These are phyloP conservation scores for Hypoxylon crocopeplum DNA, from an alignment of 495 filamentous ascomycete species.

Conservation along the genomic window DNA sequence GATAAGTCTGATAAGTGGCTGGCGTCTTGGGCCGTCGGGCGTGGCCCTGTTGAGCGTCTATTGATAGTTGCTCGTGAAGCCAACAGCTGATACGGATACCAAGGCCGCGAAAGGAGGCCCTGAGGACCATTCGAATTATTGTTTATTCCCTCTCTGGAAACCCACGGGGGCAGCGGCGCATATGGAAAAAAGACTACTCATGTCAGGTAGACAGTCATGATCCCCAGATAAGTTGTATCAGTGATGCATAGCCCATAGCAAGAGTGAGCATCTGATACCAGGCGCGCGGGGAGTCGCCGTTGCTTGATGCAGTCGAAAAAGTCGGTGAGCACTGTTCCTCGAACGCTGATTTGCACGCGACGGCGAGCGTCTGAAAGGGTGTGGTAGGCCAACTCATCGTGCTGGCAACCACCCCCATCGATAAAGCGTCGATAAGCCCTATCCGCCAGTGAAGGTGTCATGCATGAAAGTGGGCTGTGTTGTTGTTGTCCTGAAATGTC, in stretches of 20 bases:
- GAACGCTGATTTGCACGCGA: constrained; percentile 35
- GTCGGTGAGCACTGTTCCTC: constrained; percentile 31
- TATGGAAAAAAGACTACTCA: constrained; percentile 1
- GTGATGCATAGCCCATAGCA: constrained; percentile 4
- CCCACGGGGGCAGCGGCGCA: too few relatives aligned
- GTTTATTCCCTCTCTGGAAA: constrained; percentile 9
- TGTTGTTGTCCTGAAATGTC: constrained; percentile 33
- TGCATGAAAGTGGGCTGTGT: constrained; percentile 34
- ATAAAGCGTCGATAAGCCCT: constrained; percentile 37
- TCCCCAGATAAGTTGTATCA: constrained; percentile 17
- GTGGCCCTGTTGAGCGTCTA: background rate
- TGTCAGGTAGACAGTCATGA: constrained; percentile 28
- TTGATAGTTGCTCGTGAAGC: constrained; percentile 13
- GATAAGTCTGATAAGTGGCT: background rate
- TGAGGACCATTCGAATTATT: too few relatives aligned
- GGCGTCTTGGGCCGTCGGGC: background rate
- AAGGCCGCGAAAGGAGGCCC: background rate
- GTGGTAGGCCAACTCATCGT: constrained; percentile 42
- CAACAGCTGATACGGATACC: background rate
- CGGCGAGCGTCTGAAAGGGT: constrained; percentile 30
- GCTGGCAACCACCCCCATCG: constrained; percentile 25
- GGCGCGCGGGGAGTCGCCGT: constrained; percentile 32
- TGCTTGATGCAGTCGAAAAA: constrained; percentile 28
- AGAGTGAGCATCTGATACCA: constrained; percentile 36
- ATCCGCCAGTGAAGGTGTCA: constrained; percentile 36